These are phyloP conservation scores for Trametes hirsuta DNA, from an alignment of 1,284 basidiomycete genomes.

Conservation along the genomic window DNA sequence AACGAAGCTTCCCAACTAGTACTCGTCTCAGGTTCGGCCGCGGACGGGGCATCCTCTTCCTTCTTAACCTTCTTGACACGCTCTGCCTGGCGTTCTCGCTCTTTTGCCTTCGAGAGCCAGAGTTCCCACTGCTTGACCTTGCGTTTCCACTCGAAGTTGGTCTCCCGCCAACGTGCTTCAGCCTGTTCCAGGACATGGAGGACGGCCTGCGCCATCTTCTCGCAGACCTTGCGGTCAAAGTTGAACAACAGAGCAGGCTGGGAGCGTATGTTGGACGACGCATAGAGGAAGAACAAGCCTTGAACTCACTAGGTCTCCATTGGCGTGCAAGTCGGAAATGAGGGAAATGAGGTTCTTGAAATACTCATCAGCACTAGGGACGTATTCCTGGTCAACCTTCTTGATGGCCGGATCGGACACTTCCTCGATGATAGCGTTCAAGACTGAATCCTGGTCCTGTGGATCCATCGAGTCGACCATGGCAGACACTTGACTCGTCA, in stretches of 20 bases:
- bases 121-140: conserved; percentile 56
- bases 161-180: conserved; percentile 54
- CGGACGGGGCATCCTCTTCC: conserved; percentile 31
- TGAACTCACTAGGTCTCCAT: conserved; percentile 52
- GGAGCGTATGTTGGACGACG: too few relatives aligned
- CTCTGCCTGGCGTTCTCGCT: conserved; percentile 45
- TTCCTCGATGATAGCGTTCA: conserved; percentile 43
- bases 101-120: conserved; percentile 50
- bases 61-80: conserved; percentile 45
- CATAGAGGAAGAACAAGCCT: too few relatives aligned
- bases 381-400: conserved; percentile 33
- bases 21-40: conserved; percentile 25
- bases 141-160: conserved; percentile 50
- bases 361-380: conserved; percentile 38
- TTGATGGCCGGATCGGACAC: conserved; percentile 45
- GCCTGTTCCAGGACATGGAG: conserved; percentile 39
- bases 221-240: conserved; percentile 64
- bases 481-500: conserved; percentile 49
- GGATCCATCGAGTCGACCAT: conserved; percentile 45
- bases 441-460: conserved; percentile 37
- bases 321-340: conserved; percentile 55
- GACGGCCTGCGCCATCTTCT: conserved; percentile 51
- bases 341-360: conserved; percentile 50
- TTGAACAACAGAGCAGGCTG: conserved; percentile 68
- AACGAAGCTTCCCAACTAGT: conserved; percentile 57